These are phyloP conservation scores for Ophiostoma fasciatum DNA, from an alignment of 2,329 filamentous ascomycete species.

Conservation along the genomic window DNA sequence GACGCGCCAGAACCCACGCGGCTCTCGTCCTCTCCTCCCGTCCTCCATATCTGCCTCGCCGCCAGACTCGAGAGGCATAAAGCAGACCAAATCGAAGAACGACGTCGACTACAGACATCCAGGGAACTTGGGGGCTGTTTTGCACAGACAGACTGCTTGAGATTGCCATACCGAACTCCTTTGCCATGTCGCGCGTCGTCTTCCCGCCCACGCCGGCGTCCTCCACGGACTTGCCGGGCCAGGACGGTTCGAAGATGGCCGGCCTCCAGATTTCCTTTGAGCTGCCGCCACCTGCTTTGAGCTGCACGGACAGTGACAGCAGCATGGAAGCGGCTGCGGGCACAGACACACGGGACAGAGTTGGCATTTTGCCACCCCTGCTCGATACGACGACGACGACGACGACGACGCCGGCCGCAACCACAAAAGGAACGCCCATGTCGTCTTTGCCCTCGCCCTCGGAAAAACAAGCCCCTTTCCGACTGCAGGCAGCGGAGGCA, in stretches of 20 bases:
- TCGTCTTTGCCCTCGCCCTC: constrained; percentile 1
- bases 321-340: constrained; percentile 15
- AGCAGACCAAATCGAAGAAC: no score
- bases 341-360: no score
- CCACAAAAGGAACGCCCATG: background rate
- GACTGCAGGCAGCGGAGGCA: constrained; percentile 22
- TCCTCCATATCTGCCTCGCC: no score
- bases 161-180: no score
- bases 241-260: constrained; percentile 48
- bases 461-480: constrained; percentile 6
- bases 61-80: no score
- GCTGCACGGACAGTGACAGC: constrained; percentile 15
- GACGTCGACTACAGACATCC: no score
- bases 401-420: background rate
- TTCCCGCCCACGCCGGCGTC: constrained; percentile 65
- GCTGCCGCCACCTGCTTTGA: constrained; percentile 54
- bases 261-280: constrained; percentile 55
- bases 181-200: constrained; percentile 49
- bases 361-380: constrained; percentile 17
- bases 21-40: no score
- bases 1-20: no score
- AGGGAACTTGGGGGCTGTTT: no score
- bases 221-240: constrained; percentile 63
- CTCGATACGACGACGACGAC: constrained; percentile 1
- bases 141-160: no score